Evolutionary conservation across 495 filamentous ascomycete genomes (phyloP).

Genomic region (Aspergillus asperescens): DNA sequence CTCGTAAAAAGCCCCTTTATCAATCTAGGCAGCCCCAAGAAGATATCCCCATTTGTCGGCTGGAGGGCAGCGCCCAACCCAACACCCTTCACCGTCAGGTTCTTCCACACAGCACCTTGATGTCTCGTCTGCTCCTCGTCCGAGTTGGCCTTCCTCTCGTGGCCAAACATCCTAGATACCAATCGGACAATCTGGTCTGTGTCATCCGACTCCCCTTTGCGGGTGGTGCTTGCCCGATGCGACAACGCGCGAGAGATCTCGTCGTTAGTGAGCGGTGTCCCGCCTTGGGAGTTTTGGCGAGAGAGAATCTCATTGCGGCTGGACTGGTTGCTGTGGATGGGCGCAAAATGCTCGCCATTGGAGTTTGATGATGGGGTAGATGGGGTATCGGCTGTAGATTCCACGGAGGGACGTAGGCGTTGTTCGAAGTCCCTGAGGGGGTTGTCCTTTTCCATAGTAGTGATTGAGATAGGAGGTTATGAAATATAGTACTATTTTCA

Average conservation of each 20-base stretch:
- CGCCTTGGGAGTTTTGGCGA: background rate
- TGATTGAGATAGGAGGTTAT: too few relatives aligned
- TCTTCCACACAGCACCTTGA: slow-evolving; percentile 55
- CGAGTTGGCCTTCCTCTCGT: slow-evolving; percentile 52
- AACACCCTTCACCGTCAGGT: slow-evolving; percentile 60
- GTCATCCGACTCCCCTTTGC: slow-evolving; percentile 37
- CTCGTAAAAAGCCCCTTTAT: slow-evolving; percentile 44
- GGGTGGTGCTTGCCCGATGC: slow-evolving; percentile 37
- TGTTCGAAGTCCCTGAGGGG: background rate
- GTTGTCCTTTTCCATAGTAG: slow-evolving; percentile 5
- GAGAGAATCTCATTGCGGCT: background rate
- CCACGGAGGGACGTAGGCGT: background rate
- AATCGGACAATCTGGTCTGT: slow-evolving; percentile 53
- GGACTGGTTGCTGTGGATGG: slow-evolving; percentile 6
- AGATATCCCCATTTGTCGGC: slow-evolving; percentile 58
- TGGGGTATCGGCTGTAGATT: background rate
- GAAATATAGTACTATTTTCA: too few relatives aligned
- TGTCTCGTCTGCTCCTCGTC: slow-evolving; percentile 61
- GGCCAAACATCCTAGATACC: slow-evolving; percentile 62
- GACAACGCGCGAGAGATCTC: slow-evolving; percentile 49
- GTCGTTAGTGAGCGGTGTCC: slow-evolving; percentile 37
- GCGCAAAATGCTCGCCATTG: background rate
- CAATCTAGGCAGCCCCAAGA: slow-evolving; percentile 51
- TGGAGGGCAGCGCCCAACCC: slow-evolving; percentile 64
- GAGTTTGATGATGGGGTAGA: background rate